These are phyloP conservation scores for Nicotiana obtusifolia DNA, from an alignment of 257 asterid genomes.

Conservation along the genomic window DNA sequence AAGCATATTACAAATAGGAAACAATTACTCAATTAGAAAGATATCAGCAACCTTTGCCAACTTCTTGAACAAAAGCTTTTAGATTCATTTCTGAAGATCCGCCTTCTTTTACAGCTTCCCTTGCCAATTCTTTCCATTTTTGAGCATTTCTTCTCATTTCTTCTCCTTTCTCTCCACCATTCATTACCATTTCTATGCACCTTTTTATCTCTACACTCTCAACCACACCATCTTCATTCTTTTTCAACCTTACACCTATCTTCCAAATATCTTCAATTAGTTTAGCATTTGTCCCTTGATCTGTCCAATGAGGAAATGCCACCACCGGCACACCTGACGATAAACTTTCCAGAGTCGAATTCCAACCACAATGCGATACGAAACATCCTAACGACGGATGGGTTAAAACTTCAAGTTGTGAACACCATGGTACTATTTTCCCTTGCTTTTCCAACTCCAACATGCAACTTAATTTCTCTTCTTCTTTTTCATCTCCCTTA, in stretches of 20 bases:
- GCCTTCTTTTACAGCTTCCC: constrained; percentile 21
- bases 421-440: constrained; percentile 35
- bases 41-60: constrained; percentile 3
- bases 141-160: constrained; percentile 17
- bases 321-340: constrained; percentile 21
- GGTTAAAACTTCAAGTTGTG: constrained; percentile 27
- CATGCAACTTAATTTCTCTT: constrained; percentile 13
- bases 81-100: constrained; percentile 20
- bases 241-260: constrained; percentile 18
- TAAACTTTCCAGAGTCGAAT: constrained; percentile 24
- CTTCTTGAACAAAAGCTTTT: constrained; percentile 14
- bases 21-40: not conserved
- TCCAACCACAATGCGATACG: constrained; percentile 34
- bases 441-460: constrained; percentile 22
- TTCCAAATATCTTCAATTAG: constrained; percentile 24
- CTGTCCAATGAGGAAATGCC: constrained; percentile 29
- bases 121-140: constrained; percentile 23
- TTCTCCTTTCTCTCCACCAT: constrained; percentile 2
- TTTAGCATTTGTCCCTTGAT: constrained; percentile 31
- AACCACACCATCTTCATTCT: constrained; percentile 16
- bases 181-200: constrained; percentile 23
- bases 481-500: not conserved
- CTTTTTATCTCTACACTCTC: constrained; percentile 19
- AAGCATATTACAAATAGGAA: not conserved
- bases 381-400: constrained; percentile 33